Evolutionary conservation across 2,329 filamentous ascomycete species (phyloP).

Genomic region (Pseudocercospora ulei): DNA sequence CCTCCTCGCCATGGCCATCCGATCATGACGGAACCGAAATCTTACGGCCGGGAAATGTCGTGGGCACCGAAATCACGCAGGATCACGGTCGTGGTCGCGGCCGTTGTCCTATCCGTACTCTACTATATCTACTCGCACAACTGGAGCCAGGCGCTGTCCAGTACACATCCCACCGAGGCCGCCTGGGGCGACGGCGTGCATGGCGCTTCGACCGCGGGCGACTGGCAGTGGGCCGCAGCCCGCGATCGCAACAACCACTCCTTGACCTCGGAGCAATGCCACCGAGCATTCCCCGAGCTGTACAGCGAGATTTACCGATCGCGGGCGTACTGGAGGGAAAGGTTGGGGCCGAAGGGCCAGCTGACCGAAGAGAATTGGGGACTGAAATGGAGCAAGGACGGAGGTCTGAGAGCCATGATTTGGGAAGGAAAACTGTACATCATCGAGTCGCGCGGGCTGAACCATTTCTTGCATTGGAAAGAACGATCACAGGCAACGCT

Average conservation of each 20-base stretch:
- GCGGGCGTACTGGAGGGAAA: slow-evolving; percentile 23
- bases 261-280: slow-evolving; percentile 30
- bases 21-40: slow-evolving; percentile 14
- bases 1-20: slow-evolving; percentile 8
- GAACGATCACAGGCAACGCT: slow-evolving; percentile 37
- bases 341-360: slow-evolving; percentile 18
- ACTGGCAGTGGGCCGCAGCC: slow-evolving; percentile 15
- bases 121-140: slow-evolving; percentile 6
- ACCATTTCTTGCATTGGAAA: slow-evolving; percentile 28
- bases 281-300: slow-evolving; percentile 30
- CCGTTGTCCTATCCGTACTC: slow-evolving; percentile 9
- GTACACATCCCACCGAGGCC: not conserved
- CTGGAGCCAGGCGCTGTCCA: slow-evolving; percentile 3
- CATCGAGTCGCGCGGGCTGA: slow-evolving; percentile 31
- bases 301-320: slow-evolving; percentile 33
- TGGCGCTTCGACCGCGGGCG: not conserved
- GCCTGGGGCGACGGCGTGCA: not conserved
- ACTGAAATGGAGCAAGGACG: slow-evolving; percentile 29
- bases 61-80: slow-evolving; percentile 16
- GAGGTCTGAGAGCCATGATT: slow-evolving; percentile 35
- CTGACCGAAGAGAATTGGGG: slow-evolving; percentile 29
- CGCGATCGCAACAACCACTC: slow-evolving; percentile 31
- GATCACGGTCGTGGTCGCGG: slow-evolving; percentile 12
- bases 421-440: slow-evolving; percentile 35
- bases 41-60: slow-evolving; percentile 15